phyloP scores from a whole-genome alignment of 768 basidiomycete species.

The Termitomyces sp. region DNA sequence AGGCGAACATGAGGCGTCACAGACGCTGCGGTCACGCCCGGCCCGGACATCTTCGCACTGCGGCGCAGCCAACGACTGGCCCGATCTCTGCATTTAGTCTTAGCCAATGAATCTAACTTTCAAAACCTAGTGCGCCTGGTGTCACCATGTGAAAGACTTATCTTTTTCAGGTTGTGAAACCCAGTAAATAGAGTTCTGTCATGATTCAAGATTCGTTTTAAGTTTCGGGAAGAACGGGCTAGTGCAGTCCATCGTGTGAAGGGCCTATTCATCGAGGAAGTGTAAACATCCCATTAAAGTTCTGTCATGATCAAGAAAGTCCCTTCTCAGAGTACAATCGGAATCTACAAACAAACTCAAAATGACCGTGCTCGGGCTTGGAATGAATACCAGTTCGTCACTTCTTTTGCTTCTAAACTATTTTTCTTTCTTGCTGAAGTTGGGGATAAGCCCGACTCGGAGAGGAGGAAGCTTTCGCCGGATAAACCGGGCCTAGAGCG shows the following conservation, averaged over 20 bases:
- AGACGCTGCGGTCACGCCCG: background rate
- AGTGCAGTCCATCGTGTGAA: too few relatives aligned
- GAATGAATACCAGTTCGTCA: background rate
- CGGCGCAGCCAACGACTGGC: background rate
- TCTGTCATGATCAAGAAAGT: too few relatives aligned
- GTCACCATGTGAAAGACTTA: background rate
- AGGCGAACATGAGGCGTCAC: background rate
- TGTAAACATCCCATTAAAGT: too few relatives aligned
- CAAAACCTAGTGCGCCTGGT: background rate
- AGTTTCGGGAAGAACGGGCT: too few relatives aligned
- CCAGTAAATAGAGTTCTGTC: too few relatives aligned
- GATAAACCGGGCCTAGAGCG: background rate
- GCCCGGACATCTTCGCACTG: background rate
- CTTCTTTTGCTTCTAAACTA: background rate
- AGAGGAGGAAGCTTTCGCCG: background rate
- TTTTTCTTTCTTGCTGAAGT: background rate
- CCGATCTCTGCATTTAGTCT: background rate
- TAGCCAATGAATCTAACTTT: background rate
- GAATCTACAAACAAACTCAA: background rate
- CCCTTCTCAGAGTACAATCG: background rate
- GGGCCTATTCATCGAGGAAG: too few relatives aligned
- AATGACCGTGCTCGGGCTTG: background rate
- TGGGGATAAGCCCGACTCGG: too few relatives aligned
- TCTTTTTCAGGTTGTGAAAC: background rate
- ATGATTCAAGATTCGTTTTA: too few relatives aligned